Base-by-base conservation (phyloP, 352 stramenopile species). In the Globisporangium megalacanthum region DNA sequence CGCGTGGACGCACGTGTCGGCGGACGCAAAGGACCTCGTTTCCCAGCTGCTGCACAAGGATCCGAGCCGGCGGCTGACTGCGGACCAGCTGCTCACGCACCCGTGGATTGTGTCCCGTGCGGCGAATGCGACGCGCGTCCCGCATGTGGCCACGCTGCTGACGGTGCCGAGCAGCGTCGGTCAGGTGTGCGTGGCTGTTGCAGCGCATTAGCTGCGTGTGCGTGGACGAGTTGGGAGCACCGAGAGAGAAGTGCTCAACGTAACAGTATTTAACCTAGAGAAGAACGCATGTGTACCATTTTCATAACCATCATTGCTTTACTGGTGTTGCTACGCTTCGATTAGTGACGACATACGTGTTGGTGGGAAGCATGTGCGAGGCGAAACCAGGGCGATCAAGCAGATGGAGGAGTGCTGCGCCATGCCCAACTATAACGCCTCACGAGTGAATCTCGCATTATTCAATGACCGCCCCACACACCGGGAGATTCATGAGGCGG, bases 1-100 rank as follows among this genome's bases (percentile, higher is more conserved):
- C 46, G 65, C 69, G 20, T 86, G 72, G 79, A 64, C 64, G 49
- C 74, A 92, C 58, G 66, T 98, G 19, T 97, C 90, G 15, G 54
- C 65, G 33, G 87, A 93, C 37, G 92, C 92, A 25, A 94, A 92
- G 70, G 90, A 97, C 65, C 69, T 98, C 3, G 87, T 98, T 60
- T 59, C 62, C 52, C 78, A 87, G 62, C 72, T 98, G 9, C 81
- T 98, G 64, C 60, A 79, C 42, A 86, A 86, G 52, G 77, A 98
- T 67, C 90, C 92, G 10, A 61, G 75, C n/a, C 56, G 81, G 65
- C 74, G 94, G 56, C 70, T 96, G 6, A 95, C 88, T 5, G 91
- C 91, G 3, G 83, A 92, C 54, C 73, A 98, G 66, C 78, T 97
- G 74, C 69, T 98, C 17, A 70, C 91, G 60, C 92, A 98, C 71